phyloP scores from a whole-genome alignment of 495 filamentous ascomycete genomes.

The Corynascus novoguineensis region DNA sequence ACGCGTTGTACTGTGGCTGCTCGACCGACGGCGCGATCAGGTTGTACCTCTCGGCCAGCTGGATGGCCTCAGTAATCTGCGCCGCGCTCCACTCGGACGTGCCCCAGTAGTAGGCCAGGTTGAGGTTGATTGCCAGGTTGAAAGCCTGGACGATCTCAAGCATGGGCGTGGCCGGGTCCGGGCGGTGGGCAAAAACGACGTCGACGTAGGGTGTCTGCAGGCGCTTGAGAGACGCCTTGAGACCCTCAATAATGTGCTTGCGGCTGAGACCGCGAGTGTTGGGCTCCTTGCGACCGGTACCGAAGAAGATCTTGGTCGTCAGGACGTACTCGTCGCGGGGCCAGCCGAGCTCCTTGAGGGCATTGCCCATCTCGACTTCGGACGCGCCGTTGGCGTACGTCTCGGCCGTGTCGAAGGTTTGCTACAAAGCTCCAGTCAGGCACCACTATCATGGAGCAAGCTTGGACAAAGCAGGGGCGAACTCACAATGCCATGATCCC shows the following conservation, averaged over 20 bases:
- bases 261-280: constrained; percentile 74
- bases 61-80: constrained; percentile 73
- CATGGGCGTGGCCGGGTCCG: constrained; percentile 77
- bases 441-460: neutral
- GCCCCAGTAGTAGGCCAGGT: constrained; percentile 81
- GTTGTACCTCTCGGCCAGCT: constrained; percentile 63
- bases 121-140: constrained; percentile 72
- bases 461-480: neutral
- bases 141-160: constrained; percentile 82
- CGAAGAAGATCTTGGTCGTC: constrained; percentile 65
- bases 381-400: constrained; percentile 60
- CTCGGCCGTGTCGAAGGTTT: constrained; percentile 60
- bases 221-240: constrained; percentile 58
- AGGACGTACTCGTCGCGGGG: constrained; percentile 78
- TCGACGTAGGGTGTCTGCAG: constrained; percentile 74
- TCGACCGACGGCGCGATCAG: constrained; percentile 80
- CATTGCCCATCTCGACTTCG: constrained; percentile 69
- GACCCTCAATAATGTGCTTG: constrained; percentile 59
- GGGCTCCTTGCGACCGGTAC: constrained; percentile 33
- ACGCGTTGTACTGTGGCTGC: constrained; percentile 80
- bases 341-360: constrained; percentile 63
- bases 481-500: constrained; percentile 48
- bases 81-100: constrained; percentile 81
- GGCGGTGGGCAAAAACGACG: constrained; percentile 77
- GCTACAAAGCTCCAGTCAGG: constrained; percentile 12